A percentile compares a stretch with the other conserved stretches of the same genome.
Conservation (phyloP, 768 basidiomycete species). For the Cyclocybe aegerita region DNA sequence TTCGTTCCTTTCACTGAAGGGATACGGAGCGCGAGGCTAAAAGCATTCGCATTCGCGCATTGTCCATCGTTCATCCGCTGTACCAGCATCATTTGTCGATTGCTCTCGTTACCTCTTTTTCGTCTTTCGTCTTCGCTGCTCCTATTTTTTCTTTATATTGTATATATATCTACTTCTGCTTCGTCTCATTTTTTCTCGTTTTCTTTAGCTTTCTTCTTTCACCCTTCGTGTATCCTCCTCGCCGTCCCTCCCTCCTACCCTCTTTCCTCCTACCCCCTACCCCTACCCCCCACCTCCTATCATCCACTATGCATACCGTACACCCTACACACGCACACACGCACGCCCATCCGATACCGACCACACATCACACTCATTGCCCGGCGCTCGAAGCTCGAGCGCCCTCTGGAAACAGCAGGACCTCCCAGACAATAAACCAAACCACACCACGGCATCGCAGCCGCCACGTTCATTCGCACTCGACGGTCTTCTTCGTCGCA, state of each 20-base stretch:
- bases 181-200: conserved; percentile 1
- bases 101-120: not conserved
- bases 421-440: conserved; percentile 1
- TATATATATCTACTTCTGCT: not conserved
- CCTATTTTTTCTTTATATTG: not conserved
- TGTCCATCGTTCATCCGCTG: not conserved
- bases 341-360: not conserved
- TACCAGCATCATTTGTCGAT: not conserved
- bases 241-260: no score
- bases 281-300: not conserved
- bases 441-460: not conserved
- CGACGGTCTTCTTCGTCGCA: no score
- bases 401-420: conserved; percentile 5
- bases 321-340: not conserved
- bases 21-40: no score
- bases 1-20: no score
- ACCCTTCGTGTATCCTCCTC: not conserved
- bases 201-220: not conserved
- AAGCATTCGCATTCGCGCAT: not conserved
- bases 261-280: not conserved
- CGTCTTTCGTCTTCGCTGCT: not conserved
- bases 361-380: conserved; percentile 4
- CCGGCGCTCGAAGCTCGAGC: not conserved
- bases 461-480: conserved; percentile 4
- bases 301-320: not conserved